Percentiles rank a stretch among this genome's conserved stretches.
Evolutionary conservation across 768 basidiomycete genomes (phyloP).

Genomic region (Boletus rex-veris): DNA sequence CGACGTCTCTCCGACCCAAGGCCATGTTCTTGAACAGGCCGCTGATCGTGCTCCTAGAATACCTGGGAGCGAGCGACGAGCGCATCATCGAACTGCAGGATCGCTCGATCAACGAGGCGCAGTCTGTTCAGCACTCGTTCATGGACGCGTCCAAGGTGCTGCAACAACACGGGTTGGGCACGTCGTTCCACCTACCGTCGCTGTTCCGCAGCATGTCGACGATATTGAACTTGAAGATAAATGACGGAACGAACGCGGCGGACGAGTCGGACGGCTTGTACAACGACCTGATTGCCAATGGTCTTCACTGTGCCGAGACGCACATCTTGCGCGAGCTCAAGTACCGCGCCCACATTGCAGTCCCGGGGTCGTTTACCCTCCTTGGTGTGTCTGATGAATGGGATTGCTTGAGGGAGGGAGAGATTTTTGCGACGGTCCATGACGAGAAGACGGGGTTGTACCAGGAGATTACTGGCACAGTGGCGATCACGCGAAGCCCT

Average conservation of each 20-base stretch:
- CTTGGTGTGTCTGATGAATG: slow-evolving; percentile 54
- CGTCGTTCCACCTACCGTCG: slow-evolving; percentile 43
- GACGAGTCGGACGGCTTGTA: slow-evolving; percentile 10
- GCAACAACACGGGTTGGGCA: slow-evolving; percentile 42
- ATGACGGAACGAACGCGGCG: slow-evolving; percentile 2
- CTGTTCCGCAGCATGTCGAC: slow-evolving; percentile 36
- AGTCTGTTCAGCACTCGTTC: slow-evolving; percentile 34
- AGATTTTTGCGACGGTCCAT: slow-evolving; percentile 44
- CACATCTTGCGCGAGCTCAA: slow-evolving; percentile 52
- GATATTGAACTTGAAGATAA: slow-evolving; percentile 30
- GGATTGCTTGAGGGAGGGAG: slow-evolving; percentile 42
- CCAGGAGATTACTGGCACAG: slow-evolving; percentile 32
- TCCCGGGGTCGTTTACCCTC: slow-evolving; percentile 47
- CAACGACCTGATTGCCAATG: slow-evolving; percentile 37
- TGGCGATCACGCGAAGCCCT: slow-evolving; percentile 50
- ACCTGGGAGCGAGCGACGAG: slow-evolving; percentile 34
- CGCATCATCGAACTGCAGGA: slow-evolving; percentile 39
- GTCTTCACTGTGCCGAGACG: slow-evolving; percentile 38
- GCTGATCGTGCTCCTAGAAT: slow-evolving; percentile 47
- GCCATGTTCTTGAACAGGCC: slow-evolving; percentile 45
- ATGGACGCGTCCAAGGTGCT: slow-evolving; percentile 37
- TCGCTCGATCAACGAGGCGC: slow-evolving; percentile 35
- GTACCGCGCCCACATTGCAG: slow-evolving; percentile 46
- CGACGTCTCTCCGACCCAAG: slow-evolving; percentile 42
- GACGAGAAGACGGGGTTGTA: slow-evolving; percentile 31